Percentiles rank a stretch among this genome's conserved stretches.
phyloP scores from a whole-genome alignment of 2,329 filamentous ascomycete genomes.

The Westerdykella ornata region DNA sequence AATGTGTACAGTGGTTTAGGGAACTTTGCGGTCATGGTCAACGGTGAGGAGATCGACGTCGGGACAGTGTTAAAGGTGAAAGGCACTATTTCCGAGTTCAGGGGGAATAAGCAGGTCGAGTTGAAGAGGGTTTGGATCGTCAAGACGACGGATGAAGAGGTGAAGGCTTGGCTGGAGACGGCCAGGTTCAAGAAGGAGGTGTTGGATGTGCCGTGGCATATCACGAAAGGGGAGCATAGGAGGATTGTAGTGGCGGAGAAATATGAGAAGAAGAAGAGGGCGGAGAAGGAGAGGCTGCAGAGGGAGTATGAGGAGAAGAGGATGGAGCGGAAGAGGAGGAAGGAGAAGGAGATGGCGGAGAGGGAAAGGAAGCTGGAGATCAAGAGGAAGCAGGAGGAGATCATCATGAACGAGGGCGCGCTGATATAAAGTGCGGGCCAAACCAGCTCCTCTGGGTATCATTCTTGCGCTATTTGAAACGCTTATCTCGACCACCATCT shows the following conservation, averaged over 20 bases:
- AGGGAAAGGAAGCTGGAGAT: slow-evolving; percentile 40
- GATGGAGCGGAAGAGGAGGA: slow-evolving; percentile 25
- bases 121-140: slow-evolving; percentile 49
- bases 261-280: slow-evolving; percentile 36
- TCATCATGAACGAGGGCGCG: slow-evolving; percentile 40
- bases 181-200: slow-evolving; percentile 46
- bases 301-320: slow-evolving; percentile 33
- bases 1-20: slow-evolving; percentile 34
- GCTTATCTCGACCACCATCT: neutral
- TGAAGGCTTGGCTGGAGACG: slow-evolving; percentile 47
- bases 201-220: slow-evolving; percentile 48
- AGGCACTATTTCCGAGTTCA: slow-evolving; percentile 49
- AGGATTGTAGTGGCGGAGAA: slow-evolving; percentile 38
- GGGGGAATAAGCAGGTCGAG: slow-evolving; percentile 47
- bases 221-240: slow-evolving; percentile 42
- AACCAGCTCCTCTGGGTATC: neutral
- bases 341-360: slow-evolving; percentile 24
- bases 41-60: slow-evolving; percentile 34
- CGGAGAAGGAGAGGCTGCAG: slow-evolving; percentile 26
- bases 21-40: slow-evolving; percentile 38
- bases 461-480: neutral
- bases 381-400: slow-evolving; percentile 38
- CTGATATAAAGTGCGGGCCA: slow-evolving; percentile 17
- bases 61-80: slow-evolving; percentile 52
- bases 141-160: slow-evolving; percentile 49